Base-by-base conservation (phyloP, 768 basidiomycete genomes). In the Kwoniella dendrophila region DNA sequence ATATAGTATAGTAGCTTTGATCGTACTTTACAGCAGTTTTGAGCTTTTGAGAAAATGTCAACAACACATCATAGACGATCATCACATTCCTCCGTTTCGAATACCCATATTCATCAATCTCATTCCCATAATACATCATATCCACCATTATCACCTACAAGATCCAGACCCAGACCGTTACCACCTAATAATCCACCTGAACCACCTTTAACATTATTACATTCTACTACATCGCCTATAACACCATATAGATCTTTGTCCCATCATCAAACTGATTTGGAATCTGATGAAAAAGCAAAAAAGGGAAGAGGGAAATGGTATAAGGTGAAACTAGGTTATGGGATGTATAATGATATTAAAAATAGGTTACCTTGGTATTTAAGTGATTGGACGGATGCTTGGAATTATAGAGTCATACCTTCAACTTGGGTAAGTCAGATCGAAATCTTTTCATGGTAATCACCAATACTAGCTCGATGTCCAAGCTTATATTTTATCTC, bases 351-450 rank as follows among this genome's bases (percentile, higher is more conserved):
- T 36, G 93, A 96, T 78, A 81, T 95, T 14, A 82, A 80, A 47
- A 82, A 88, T 1, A 84, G 93, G 41, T 80, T 82, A 1, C 91
- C 92, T 0, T 93, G 85, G 83, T 97, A 95, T 76, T 60, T 82
- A 33, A 87, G 85, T 56, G 92, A 96, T 80, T 97, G 93, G 93
- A 85, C 82, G 10, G 90, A 94, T 76, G 92, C 89, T 5, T 92
- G 88, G 86, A 90, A 90, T 74, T 95, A 95, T 78, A 83, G 94
- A 51, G 90, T 95, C 6, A 71, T 94, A 5, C 92, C 92, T 5
- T 88, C 92, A 0, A 90, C 90, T 4, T 86, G 88, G 32, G 83
- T 93, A 30, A 90, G 92, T 64, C 90, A 77, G n/a, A 10, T 10
- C 11, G 14, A 26, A 29, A 50, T 18, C 52, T 54, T n/a, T 18